Conservation (phyloP, 164 flowering plant species). For the Vitis vinifera region DNA sequence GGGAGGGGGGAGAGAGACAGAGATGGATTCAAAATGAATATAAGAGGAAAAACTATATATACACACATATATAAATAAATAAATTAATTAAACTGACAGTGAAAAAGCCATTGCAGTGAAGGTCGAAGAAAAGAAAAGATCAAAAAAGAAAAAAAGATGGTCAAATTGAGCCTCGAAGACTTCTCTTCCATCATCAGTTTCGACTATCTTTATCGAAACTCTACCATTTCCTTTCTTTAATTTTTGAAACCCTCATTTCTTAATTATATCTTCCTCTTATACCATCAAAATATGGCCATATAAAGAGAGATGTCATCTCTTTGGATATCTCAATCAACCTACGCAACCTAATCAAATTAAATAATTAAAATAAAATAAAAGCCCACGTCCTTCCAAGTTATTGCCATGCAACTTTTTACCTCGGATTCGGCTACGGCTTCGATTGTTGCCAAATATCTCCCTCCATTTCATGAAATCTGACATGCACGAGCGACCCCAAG, state of each 20-base stretch:
- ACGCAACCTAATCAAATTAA: not conserved
- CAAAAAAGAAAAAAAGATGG: conserved; percentile 30
- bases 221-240: conserved; percentile 31
- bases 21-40: too few species aligned
- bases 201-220: conserved; percentile 86
- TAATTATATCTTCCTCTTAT: conserved; percentile 2
- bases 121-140: not conserved
- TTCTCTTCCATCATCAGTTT: conserved; percentile 70
- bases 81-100: conserved; percentile 19
- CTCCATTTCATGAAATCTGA: conserved; percentile 6
- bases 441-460: not conserved
- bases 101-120: conserved; percentile 26
- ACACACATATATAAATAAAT: too few species aligned
- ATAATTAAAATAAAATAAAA: not conserved
- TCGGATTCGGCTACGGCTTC: conserved; percentile 15
- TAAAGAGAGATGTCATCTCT: not conserved
- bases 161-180: conserved; percentile 87
- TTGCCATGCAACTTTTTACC: conserved; percentile 37
- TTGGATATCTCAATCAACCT: not conserved
- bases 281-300: not conserved
- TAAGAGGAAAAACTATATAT: too few species aligned
- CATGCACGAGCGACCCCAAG: conserved; percentile 22
- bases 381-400: conserved; percentile 25
- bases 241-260: conserved; percentile 18
- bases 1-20: too few species aligned